Base-by-base conservation (phyloP, 2,329 filamentous ascomycete species). In the Rutstroemia sp. region DNA sequence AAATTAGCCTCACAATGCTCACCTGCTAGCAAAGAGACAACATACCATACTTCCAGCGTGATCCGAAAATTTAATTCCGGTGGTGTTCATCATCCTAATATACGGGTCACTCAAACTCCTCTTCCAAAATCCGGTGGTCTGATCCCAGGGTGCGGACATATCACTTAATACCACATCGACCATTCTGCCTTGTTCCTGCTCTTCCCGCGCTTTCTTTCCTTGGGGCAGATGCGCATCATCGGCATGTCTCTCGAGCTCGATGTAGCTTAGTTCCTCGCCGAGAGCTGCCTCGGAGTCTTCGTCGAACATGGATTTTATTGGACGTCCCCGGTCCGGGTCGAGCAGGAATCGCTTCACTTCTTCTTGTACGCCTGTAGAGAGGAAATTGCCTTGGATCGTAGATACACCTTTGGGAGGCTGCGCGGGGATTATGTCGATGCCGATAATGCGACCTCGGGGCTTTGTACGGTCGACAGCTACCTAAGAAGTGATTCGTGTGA, bases 11-110 rank as follows among this genome's bases (percentile, higher is more conserved):
- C 4, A 12, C 3, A 12, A 34, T 34, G 30, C 30, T 34, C 30
- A 10, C 30, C 30, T 34, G 12, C 30, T 34, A 9, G 10, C 34
- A 25, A 6, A 16, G 8, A 16, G 12, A n/a, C 19, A 21, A 70
- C 86, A 69, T 74, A 96, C 92, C 89, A 99, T 97, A 73, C 91
- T 96, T 30, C 89, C 89, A 9, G 84, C 86, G 73, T 99, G 94
- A 73, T 99, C 94, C 62, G 85, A 83, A 69, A 95, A 94, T 19
- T 74, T 73, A 67, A 89, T 87, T 56, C 94, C 94, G 74, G 88
- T 96, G 66, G 92, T 96, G 74, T 99, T 99, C 91, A 96, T 96
- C 87, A 99, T 87, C 94, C 94, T 99, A 80, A 75, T 72, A 84
- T 95, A 94, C 63, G 91, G 90, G 82, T 94, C 88, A 92, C 86